Conservation (phyloP, 192 early-diverging fungal species). For the Dissophora globulifera region DNA sequence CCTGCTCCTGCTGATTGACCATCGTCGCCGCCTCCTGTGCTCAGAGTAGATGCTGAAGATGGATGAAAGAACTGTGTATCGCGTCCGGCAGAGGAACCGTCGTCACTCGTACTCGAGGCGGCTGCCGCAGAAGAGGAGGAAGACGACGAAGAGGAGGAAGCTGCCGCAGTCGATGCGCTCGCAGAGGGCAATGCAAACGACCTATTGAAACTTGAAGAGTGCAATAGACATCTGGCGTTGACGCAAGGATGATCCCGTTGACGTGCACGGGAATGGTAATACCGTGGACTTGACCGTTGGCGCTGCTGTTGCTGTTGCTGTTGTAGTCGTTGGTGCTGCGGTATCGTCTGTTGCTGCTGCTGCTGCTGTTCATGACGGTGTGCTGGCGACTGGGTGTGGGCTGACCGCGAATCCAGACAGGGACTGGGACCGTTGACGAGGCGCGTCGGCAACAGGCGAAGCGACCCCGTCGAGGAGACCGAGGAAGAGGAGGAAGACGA, state of each 20-base stretch:
- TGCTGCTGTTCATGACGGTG: slow-evolving; percentile 7
- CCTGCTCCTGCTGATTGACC: too few species aligned
- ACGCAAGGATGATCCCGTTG: slow-evolving; percentile 10
- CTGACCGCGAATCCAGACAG: slow-evolving; percentile 22
- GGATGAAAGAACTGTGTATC: neutral
- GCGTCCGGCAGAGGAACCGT: neutral
- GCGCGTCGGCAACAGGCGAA: slow-evolving; percentile 29
- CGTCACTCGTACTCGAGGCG: neutral
- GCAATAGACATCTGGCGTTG: slow-evolving; percentile 10
- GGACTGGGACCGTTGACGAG: slow-evolving; percentile 9
- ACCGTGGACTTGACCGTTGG: slow-evolving; percentile 12
- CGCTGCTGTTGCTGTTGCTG: slow-evolving; percentile 7
- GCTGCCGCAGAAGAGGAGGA: too few species aligned
- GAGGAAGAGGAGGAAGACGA: neutral
- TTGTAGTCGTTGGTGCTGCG: neutral
- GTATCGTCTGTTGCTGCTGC: slow-evolving; percentile 11
- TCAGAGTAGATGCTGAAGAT: slow-evolving; percentile 3
- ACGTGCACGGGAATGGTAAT: slow-evolving; percentile 14
- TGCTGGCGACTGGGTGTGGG: slow-evolving; percentile 24
- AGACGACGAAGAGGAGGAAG: too few species aligned
- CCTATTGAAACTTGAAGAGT: slow-evolving; percentile 18
- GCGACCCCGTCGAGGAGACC: neutral
- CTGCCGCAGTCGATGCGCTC: neutral
- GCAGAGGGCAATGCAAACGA: slow-evolving; percentile 20
- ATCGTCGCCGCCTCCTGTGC: neutral